A percentile compares a stretch with the other conserved stretches of the same genome.
Conservation (phyloP, 2,329 filamentous ascomycete species). For the Nemania sp. region DNA sequence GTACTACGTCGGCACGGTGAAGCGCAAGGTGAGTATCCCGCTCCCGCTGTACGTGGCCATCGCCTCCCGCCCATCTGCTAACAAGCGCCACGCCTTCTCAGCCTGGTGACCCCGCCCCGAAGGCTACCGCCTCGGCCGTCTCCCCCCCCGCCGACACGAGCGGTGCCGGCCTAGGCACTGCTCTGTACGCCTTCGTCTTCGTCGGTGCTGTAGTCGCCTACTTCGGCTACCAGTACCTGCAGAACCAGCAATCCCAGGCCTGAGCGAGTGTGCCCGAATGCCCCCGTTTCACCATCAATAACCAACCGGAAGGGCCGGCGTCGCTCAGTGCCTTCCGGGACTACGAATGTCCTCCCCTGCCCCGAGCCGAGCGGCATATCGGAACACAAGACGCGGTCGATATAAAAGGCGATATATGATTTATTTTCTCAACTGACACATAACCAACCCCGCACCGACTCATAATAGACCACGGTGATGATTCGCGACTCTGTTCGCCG, state of each 20-base stretch:
- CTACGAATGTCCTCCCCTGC: constrained; percentile 12
- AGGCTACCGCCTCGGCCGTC: constrained; percentile 55
- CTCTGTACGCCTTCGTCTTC: constrained; percentile 80
- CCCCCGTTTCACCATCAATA: constrained; percentile 7
- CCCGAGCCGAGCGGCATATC: constrained; percentile 17
- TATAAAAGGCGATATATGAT: constrained; percentile 20
- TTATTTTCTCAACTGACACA: constrained; percentile 23
- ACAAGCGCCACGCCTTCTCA: constrained; percentile 39
- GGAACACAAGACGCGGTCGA: constrained; percentile 21
- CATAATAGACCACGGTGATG: constrained; percentile 32
- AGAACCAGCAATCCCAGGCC: constrained; percentile 54
- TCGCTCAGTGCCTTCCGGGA: constrained; percentile 15
- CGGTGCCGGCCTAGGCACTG: constrained; percentile 69
- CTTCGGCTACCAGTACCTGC: constrained; percentile 83
- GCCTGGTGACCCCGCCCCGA: constrained; percentile 80
- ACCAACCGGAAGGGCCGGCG: constrained; percentile 8
- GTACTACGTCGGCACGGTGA: constrained; percentile 75
- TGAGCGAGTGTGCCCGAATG: constrained; percentile 21
- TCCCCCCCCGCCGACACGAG: constrained; percentile 55
- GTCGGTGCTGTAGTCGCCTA: constrained; percentile 78
- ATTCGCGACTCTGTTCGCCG: constrained; percentile 25
- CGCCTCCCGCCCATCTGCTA: constrained; percentile 5
- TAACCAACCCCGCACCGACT: constrained; percentile 30
- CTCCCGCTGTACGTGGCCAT: neutral
- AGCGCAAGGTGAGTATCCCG: constrained; percentile 70